Conservation (phyloP, 106 monocot species). For the Dendrobium catenatum region DNA sequence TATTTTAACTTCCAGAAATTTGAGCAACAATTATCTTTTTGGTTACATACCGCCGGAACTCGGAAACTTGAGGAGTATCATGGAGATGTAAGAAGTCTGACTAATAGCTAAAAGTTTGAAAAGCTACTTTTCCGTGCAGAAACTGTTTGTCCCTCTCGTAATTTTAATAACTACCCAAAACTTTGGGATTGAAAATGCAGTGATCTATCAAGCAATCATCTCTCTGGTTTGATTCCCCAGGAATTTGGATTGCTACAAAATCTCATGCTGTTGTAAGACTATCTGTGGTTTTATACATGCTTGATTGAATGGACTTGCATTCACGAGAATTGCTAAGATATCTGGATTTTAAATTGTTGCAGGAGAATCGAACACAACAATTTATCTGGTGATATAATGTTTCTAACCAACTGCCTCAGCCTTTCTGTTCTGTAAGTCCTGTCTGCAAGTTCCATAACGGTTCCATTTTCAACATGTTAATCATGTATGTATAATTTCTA, state of each 20-base stretch:
- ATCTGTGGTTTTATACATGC: neutral
- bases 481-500: neutral
- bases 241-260: slow-evolving; percentile 88
- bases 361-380: slow-evolving; percentile 74
- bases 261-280: slow-evolving; percentile 59
- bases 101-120: neutral
- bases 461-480: neutral
- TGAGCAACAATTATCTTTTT: slow-evolving; percentile 70
- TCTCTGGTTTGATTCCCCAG: slow-evolving; percentile 63
- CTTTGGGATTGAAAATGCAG: slow-evolving; percentile 27
- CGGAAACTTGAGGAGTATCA: slow-evolving; percentile 87
- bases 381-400: slow-evolving; percentile 63
- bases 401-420: slow-evolving; percentile 72
- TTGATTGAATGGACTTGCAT: neutral
- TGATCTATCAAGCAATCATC: slow-evolving; percentile 70
- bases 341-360: slow-evolving; percentile 2
- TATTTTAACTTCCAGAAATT: slow-evolving; percentile 41
- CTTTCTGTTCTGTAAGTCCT: slow-evolving; percentile 64
- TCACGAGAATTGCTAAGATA: neutral
- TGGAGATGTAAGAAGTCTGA: slow-evolving; percentile 69
- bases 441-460: neutral
- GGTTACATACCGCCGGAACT: slow-evolving; percentile 80
- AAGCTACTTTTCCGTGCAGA: neutral
- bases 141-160: neutral
- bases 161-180: neutral